A percentile compares a stretch with the other conserved stretches of the same genome.
Conservation (phyloP, 345 rosid species). For the Gynandropsis gynandra region DNA sequence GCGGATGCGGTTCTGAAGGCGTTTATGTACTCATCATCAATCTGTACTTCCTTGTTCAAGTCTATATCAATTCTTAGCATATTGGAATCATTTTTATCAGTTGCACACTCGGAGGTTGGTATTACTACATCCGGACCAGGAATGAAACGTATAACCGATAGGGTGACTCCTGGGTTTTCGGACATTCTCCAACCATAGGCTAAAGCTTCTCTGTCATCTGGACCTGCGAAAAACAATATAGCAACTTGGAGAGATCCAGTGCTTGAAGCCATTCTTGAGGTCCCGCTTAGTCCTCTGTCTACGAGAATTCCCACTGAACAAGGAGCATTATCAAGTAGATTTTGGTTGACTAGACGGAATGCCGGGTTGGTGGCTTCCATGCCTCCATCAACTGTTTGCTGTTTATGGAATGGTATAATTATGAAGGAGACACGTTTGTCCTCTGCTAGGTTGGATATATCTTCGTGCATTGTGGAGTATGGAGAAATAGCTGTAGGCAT, state of each 20-base stretch:
- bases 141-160: slow-evolving; percentile 52
- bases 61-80: slow-evolving; percentile 27
- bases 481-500: slow-evolving; percentile 86
- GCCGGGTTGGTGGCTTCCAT: slow-evolving; percentile 94
- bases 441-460: slow-evolving; percentile 78
- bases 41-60: slow-evolving; percentile 30
- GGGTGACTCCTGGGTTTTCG: slow-evolving; percentile 52
- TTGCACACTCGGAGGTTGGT: not conserved
- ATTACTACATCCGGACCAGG: slow-evolving; percentile 36
- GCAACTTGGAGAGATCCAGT: slow-evolving; percentile 56
- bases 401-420: slow-evolving; percentile 89
- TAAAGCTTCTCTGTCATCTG: slow-evolving; percentile 77
- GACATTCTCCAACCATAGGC: slow-evolving; percentile 82
- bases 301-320: slow-evolving; percentile 88
- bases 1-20: slow-evolving; percentile 41
- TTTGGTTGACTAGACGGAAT: slow-evolving; percentile 67
- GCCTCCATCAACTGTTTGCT: slow-evolving; percentile 87
- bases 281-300: slow-evolving; percentile 67
- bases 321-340: slow-evolving; percentile 60
- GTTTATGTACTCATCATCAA: slow-evolving; percentile 51
- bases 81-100: slow-evolving; percentile 14
- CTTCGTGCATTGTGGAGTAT: slow-evolving; percentile 93
- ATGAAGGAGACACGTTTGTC: slow-evolving; percentile 69
- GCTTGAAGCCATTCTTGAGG: slow-evolving; percentile 45
- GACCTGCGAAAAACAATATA: slow-evolving; percentile 74